Base-by-base conservation (phyloP, 768 basidiomycete genomes). In the Lanmaoa pseudosensibilis region DNA sequence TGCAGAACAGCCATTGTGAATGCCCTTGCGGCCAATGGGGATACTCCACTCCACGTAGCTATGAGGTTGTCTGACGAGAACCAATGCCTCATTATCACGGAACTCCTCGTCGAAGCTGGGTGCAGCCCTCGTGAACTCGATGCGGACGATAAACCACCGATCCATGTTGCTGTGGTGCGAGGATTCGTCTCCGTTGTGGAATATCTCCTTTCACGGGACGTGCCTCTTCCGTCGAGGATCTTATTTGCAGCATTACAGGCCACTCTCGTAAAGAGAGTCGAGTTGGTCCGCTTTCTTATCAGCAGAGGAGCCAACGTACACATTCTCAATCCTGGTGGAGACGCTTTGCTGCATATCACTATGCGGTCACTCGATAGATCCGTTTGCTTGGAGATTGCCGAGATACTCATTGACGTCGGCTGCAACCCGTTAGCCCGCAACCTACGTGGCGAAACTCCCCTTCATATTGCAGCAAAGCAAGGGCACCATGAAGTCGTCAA, bases 31-130 rank as follows among this genome's bases (percentile, higher is more conserved):
- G 8, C 6, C 12, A 60, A 60, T 15, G 59, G 59, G 5, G 58
- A 60, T 23, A 54, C 59, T 8, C 59, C 45, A 1, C 38, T 60
- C 0, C 59, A 60, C 9, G 1, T 60, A 4, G 52, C 47, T 2
- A 41, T 59, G 39, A 43, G 6, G 30, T 2, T 51, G 9, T 32
- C 36, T 8, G 46, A 61, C 25, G 60, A 61, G 19, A 47, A 30
- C 8, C 15, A 11, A 3, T 60, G 58, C 25, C 50, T 61, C 3
- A 2, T 7, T 1, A 18, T 61, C n/a, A 25, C 19, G 0, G 36
- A 54, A 23, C 43, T 52, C 11, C 58, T 59, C 16, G 32, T 58
- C 16, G 25, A 39, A 0, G 50, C 40, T 39, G 56, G 56, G 4
- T 52, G 34, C 12, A 21, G 6, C 19, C 46, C 57, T 18, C 12